These are phyloP conservation scores for Eucalyptus marginata DNA, from an alignment of 345 rosid species.

Conservation along the genomic window DNA sequence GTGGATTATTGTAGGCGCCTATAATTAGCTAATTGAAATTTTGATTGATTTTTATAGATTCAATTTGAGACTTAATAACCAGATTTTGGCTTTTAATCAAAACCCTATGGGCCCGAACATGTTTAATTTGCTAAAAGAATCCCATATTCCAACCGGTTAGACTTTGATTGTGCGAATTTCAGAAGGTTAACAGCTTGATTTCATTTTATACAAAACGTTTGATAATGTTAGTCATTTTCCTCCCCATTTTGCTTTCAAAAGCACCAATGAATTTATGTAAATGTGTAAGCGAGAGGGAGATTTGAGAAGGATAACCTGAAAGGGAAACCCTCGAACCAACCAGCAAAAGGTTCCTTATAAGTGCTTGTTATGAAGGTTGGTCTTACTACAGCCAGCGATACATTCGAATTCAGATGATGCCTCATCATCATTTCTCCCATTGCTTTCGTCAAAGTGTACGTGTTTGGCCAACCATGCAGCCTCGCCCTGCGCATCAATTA, in stretches of 20 bases:
- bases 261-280: background rate
- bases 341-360: constrained; percentile 22
- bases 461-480: constrained; percentile 27
- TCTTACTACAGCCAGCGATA: constrained; percentile 15
- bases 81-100: background rate
- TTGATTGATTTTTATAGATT: background rate
- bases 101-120: background rate
- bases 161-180: background rate
- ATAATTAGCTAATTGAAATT: background rate
- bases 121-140: background rate
- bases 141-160: background rate
- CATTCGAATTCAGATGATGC: constrained; percentile 5
- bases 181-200: background rate
- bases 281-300: background rate
- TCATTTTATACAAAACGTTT: background rate
- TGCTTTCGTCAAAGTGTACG: constrained; percentile 27
- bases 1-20: background rate
- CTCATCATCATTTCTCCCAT: constrained; percentile 31
- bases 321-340: constrained; percentile 26
- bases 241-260: background rate
- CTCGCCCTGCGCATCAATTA: constrained; percentile 8
- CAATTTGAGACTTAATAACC: background rate
- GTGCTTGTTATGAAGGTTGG: constrained; percentile 33
- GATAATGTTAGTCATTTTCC: background rate
- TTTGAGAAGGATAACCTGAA: background rate